Evolutionary conservation across 345 rosid species (phyloP), one percentile per base, ranked within the genome.

Genomic region (Populus deltoides): DNA sequence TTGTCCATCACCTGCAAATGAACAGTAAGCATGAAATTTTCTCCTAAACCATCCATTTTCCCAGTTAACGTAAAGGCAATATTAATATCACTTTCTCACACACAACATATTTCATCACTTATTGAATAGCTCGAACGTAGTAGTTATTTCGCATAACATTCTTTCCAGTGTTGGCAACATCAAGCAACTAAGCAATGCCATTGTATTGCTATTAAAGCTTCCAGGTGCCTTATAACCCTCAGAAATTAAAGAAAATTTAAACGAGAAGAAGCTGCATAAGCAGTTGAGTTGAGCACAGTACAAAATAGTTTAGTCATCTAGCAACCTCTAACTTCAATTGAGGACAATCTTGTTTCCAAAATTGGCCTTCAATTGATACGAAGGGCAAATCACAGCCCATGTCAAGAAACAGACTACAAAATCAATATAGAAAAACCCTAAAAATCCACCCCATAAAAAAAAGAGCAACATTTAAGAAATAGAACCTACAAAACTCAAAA

Each of bases 1-100:
- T 97, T 94, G 88, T 97, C 98, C 93, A 97, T 86, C 84, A 97
- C 98, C 99, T 97, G 84, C 82, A 84, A 31, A 80, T 79, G 16
- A 82, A 38, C 75, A 9, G 43, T 41, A 67, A 8, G 74, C 66
- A 66, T 68, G 45, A 66, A 49, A 74, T 59, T 18, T 47, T 18
- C 61, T 68, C 55, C 70, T 68, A 57, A 55, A 59, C 5, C 65
- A n/a, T 12, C 29, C 65, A 1, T 10, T 43, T 55, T 31, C 62
- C 55, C 25, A 20, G 17, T 20, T 5, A 68, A 22, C 51, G 24
- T 51, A 69, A n/a, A 13, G 43, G 25, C 9, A 22, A 39, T 47
- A 67, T n/a, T 47, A 24, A 27, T 33, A 67, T 7, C 62, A 65
- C 38, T 66, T 22, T 59, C 65, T 8, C 65, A 47, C 16, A 8